Conservation (phyloP, 257 asterid genomes). For the Avicennia marina region DNA sequence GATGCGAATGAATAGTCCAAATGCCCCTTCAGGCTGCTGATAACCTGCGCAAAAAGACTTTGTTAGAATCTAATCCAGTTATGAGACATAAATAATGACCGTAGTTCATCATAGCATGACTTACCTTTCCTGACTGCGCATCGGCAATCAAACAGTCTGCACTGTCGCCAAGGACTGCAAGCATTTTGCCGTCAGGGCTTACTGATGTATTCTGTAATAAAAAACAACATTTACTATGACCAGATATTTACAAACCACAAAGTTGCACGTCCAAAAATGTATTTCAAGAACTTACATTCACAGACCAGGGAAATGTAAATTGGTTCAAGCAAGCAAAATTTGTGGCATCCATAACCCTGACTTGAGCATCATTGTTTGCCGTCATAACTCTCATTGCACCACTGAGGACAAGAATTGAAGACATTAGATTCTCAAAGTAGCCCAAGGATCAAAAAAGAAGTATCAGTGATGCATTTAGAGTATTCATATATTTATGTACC, state of each 20-base stretch:
- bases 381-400: conserved; percentile 63
- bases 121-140: conserved; percentile 49
- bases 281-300: conserved; percentile 89
- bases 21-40: conserved; percentile 58
- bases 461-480: no score
- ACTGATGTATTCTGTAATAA: conserved; percentile 54
- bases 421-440: neutral
- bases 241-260: no score
- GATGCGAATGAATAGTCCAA: conserved; percentile 71
- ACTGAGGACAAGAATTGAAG: conserved; percentile 24
- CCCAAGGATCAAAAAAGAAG: neutral
- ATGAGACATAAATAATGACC: no score
- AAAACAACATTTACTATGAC: neutral
- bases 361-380: conserved; percentile 86
- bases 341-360: conserved; percentile 58
- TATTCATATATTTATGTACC: conserved; percentile 27
- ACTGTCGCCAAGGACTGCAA: conserved; percentile 71
- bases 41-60: conserved; percentile 28
- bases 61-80: no score
- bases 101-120: conserved; percentile 2
- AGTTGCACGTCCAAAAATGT: no score
- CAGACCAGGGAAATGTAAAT: conserved; percentile 86
- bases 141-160: conserved; percentile 50
- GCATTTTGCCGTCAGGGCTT: conserved; percentile 56
- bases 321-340: conserved; percentile 44